These are phyloP conservation scores for Candida golubevii DNA, from an alignment of 805 yeast species.

Conservation along the genomic window DNA sequence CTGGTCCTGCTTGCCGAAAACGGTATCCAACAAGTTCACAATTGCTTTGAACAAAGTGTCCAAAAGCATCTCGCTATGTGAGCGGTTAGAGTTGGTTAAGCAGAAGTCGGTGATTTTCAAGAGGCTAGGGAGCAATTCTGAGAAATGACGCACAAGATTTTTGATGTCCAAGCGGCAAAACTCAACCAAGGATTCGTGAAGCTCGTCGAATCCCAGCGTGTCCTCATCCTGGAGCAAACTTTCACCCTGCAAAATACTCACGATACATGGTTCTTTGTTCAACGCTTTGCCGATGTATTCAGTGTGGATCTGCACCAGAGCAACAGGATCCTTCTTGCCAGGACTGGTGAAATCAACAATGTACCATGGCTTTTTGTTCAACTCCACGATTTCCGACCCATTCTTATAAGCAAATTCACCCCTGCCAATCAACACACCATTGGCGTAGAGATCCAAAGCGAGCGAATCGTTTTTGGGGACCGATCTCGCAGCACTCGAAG, in stretches of 20 bases:
- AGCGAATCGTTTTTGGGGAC: slow-evolving; percentile 49
- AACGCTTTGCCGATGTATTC: slow-evolving; percentile 66
- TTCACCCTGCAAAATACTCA: slow-evolving; percentile 52
- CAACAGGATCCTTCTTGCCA: slow-evolving; percentile 31
- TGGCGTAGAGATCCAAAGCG: slow-evolving; percentile 52
- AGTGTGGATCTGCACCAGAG: slow-evolving; percentile 51
- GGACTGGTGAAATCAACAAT: slow-evolving; percentile 42
- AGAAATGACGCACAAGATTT: slow-evolving; percentile 56
- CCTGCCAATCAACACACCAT: slow-evolving; percentile 60
- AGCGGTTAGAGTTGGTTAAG: slow-evolving; percentile 15
- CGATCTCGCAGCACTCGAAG: slow-evolving; percentile 32
- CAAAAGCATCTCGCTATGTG: slow-evolving; percentile 28
- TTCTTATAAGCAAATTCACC: slow-evolving; percentile 50
- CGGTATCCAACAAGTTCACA: slow-evolving; percentile 56
- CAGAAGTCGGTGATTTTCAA: slow-evolving; percentile 30
- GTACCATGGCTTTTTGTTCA: slow-evolving; percentile 39
- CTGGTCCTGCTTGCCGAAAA: slow-evolving; percentile 63
- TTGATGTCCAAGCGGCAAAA: slow-evolving; percentile 52
- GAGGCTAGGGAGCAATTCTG: slow-evolving; percentile 44
- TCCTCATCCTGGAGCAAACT: slow-evolving; percentile 39
- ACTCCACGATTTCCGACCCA: slow-evolving; percentile 45
- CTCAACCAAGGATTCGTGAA: slow-evolving; percentile 44
- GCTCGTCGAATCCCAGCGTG: slow-evolving; percentile 37
- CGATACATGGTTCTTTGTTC: slow-evolving; percentile 55
- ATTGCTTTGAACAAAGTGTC: slow-evolving; percentile 49